Base-by-base conservation (phyloP, 192 early-diverging fungal species). In the Dimargaris xerosporica region DNA sequence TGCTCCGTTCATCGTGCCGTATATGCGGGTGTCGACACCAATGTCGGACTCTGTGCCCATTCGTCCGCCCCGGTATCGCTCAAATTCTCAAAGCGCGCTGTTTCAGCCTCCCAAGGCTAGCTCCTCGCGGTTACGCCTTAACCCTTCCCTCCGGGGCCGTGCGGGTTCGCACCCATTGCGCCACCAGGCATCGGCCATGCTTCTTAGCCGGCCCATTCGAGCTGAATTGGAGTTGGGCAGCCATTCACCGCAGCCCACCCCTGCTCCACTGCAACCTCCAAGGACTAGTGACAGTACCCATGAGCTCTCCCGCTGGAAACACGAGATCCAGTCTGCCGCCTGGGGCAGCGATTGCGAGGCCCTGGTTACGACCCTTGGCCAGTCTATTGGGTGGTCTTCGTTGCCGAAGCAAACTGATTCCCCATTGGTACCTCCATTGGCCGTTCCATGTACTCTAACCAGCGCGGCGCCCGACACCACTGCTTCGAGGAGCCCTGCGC, bases 1-100 rank as follows among this genome's bases (percentile, higher is more conserved):
- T 15, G 54, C 61, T 17, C 61, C 63, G 16, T 64, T 66, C 51
- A 67, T 71, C 28, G 70, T 68, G 26, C 64, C 67, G 53, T 67
- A 64, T 42, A 67, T 71, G 61, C 70, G 70, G 17, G 70, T 67
- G 2, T 67, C 70, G 12, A 71, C 70, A 64, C 70, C 70, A 7
- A 62, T 71, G 26, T 71, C 70, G 4, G 45, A 66, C 54, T 62
- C 66, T 13, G 70, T 71, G n/a, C 70, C 70, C 21, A 66, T 64
- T 10, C 70, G 41, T 21, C 31, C 31, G 17, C 34, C 42, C 16
- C 58, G 58, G n/a, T 39, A 39, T 10, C 58, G 58, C 17, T 60
- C 58, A 5, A 60, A 41, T n/a, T 17, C 43, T 9, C 42, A 60
- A 30, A 41, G 19, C 26, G 58, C 58, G 0, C 21, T 60, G 17